Percentiles rank a stretch among this genome's conserved stretches.
phyloP scores from a whole-genome alignment of 768 basidiomycete genomes.

The Cystobasidium onofrii region DNA sequence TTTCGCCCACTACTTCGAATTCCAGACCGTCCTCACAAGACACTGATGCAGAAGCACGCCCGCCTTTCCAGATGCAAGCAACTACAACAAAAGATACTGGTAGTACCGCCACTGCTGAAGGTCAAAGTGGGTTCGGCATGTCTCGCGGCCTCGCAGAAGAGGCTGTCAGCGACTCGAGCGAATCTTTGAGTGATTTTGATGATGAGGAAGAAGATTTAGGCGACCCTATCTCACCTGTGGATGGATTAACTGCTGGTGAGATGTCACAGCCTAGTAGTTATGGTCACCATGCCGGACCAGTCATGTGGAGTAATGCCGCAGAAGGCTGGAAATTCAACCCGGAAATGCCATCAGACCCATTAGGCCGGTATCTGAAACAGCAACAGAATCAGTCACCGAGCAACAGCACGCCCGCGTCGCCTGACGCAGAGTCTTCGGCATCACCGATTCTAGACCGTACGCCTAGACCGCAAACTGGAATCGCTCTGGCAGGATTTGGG shows the following conservation, averaged over 20 bases:
- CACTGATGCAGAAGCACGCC: conserved; percentile 2
- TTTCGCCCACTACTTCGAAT: background rate
- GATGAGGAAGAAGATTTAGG: conserved; percentile 26
- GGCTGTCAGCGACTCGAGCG: conserved; percentile 22
- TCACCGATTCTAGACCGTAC: background rate
- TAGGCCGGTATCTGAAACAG: conserved; percentile 19
- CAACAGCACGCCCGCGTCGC: background rate
- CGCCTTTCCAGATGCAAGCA: background rate
- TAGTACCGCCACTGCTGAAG: background rate
- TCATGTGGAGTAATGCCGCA: conserved; percentile 14
- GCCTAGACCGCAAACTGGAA: background rate
- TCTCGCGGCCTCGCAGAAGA: background rate
- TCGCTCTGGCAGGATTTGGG: background rate
- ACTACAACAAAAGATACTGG: background rate
- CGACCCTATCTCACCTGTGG: conserved; percentile 16
- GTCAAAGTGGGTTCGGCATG: background rate
- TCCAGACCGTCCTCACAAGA: conserved; percentile 14
- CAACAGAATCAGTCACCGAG: background rate
- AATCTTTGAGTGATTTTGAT: conserved; percentile 10
- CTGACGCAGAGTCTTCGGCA: background rate
- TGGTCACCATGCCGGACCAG: background rate
- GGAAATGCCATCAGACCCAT: background rate
- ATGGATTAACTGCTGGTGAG: background rate
- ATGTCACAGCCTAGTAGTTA: conserved; percentile 24
- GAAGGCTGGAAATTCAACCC: conserved; percentile 17